Evolutionary conservation across 108 stramenopile species (phyloP), one percentile per base, ranked within the genome.

Genomic region (Skeletonema menzelii): DNA sequence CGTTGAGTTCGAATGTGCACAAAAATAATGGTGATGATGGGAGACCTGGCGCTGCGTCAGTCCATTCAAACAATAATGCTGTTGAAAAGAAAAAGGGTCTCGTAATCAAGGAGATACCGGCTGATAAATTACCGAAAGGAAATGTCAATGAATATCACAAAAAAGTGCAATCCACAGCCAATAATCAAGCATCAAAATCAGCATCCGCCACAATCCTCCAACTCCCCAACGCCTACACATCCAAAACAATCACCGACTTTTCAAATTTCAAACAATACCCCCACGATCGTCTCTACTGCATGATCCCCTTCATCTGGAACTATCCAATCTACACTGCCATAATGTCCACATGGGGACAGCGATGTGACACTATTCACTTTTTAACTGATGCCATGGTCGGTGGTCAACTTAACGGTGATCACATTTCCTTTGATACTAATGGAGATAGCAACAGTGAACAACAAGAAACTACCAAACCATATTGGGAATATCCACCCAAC

Each of bases 341-440:
- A 0, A 82, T 82, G 80, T 6, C 65, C 37, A 82, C 80, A 12
- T 82, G 80, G 80, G 80, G 80, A 27, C 70, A 75, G 58, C 58
- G 74, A 61, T 82, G 80, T 56, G 73, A 82, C 22, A 31, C 32
- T 37, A 82, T 82, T 12, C 42, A 82, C 44, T 82, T 82, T 47
- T 37, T 75, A 24, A 65, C 80, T 24, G 80, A 82, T 67, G 44
- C 73, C 31, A 71, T 82, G 22, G 80, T 82, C 2, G 27, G 26
- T 17, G 28, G 28, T 22, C n/a, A 60, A 8, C 59, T 31, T 2
- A 11, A 60, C 17, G 28, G 27, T 10, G 28, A 60, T 24, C n/a
- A 34, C 8, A 31, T 60, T 1, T 19, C 27, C 22, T 20, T 20
- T 22, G 22, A 75, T 40, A 22, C 71, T n/a, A 74, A 71, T 31